Base-by-base conservation (phyloP, 2,329 filamentous ascomycete genomes). In the Cordyceps tenuipes region DNA sequence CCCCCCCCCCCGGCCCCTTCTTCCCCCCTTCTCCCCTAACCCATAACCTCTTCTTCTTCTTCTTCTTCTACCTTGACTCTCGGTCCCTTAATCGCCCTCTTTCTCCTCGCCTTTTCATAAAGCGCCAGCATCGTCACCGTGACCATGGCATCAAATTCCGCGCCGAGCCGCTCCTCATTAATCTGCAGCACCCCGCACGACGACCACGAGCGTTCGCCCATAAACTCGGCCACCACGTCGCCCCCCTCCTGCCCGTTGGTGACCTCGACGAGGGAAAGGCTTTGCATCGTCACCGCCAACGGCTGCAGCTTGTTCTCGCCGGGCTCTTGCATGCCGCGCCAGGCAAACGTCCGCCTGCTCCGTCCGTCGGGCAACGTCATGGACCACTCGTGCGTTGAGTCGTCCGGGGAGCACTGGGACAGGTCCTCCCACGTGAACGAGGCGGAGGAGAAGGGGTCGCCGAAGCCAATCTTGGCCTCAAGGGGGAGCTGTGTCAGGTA, bases 381-480 rank as follows among this genome's bases (percentile, higher is more conserved):
- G 41, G 53, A 56, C 41, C 39, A 56, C 10, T 36, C 21, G 53
- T 56, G 29, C 26, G 53, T 26, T 3, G 53, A 56, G 9, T 41
- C 26, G 51, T 43, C 51, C n/a, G 23, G 21, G 9, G 41, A 44
- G 17, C 12, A 41, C 15, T 41, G 52, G 52, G 4, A 10, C 19
- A 55, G 39, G 15, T 46, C 52, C 41, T 55, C 52, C 52, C 52
- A 55, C n/a, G 19, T 13, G 17, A 55, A 7, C 9, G 5, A 9
- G 52, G 21, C 5, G 23, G 52, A 17, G 3, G 52, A 44, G 23
- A 4, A 8, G 15, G 57, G 47, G 31, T 59, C 49, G 54, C 57
- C 62, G 17, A 63, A 44, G 34, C 58, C 57, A 17, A 63, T 52
- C 26, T 54, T 49, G 61, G 51, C 59, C 17, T 49, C 13, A 5